phyloP scores from a whole-genome alignment of 148 eudicot species.

The Selenicereus undatus region DNA sequence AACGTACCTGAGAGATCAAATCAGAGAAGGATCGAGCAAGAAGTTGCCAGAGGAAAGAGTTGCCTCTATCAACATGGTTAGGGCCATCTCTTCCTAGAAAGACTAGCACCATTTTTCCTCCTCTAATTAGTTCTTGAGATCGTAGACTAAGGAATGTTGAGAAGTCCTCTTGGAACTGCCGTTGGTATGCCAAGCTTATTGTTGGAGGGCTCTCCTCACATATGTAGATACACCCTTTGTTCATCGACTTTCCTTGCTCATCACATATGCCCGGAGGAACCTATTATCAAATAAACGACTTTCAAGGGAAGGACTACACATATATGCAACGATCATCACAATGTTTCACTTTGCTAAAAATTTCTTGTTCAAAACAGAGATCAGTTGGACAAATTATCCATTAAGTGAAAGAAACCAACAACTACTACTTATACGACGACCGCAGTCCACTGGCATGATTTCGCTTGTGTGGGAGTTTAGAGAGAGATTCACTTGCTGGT shows the following conservation, averaged over 20 bases:
- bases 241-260: conserved; percentile 49
- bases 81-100: conserved; percentile 58
- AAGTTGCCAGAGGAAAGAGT: conserved; percentile 71
- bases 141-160: conserved; percentile 53
- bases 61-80: conserved; percentile 65
- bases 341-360: too few relatives aligned
- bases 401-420: too few relatives aligned
- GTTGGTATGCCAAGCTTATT: conserved; percentile 47
- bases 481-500: too few relatives aligned
- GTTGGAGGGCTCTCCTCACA: conserved; percentile 49
- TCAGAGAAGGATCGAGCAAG: conserved; percentile 53
- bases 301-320: too few relatives aligned
- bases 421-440: too few relatives aligned
- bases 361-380: too few relatives aligned
- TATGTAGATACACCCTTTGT: conserved; percentile 73
- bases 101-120: conserved; percentile 70
- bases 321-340: too few relatives aligned
- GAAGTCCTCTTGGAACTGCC: conserved; percentile 72
- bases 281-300: conserved; percentile 21
- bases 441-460: too few relatives aligned
- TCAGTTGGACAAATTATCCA: too few relatives aligned
- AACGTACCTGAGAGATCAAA: conserved; percentile 52
- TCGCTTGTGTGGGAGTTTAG: too few relatives aligned
- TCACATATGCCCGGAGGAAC: conserved; percentile 65
- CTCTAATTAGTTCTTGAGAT: conserved; percentile 51